A percentile compares a stretch with the other conserved stretches of the same genome.
These are phyloP conservation scores for Vigna hirtella DNA, from an alignment of 306 rosid genomes.

Conservation along the genomic window DNA sequence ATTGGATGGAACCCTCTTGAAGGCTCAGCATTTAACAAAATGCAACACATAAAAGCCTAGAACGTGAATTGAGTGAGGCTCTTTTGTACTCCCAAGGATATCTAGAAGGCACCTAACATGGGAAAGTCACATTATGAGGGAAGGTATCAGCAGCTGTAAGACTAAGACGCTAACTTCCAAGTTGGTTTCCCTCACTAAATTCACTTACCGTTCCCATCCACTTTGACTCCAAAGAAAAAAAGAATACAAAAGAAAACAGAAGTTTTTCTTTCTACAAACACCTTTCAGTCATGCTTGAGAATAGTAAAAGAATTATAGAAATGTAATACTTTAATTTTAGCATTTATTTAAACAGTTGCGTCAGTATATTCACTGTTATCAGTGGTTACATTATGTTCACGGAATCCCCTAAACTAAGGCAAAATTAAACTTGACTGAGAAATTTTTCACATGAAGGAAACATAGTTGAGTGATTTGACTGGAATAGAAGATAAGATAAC, in stretches of 20 bases:
- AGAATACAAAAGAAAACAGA: not conserved
- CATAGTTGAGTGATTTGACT: conserved; percentile 37
- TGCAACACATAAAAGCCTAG: conserved; percentile 52
- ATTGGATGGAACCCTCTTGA: conserved; percentile 45
- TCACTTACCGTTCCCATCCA: conserved; percentile 40
- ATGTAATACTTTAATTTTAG: not conserved
- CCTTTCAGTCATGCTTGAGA: not conserved
- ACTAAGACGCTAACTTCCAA: conserved; percentile 57
- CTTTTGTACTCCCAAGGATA: conserved; percentile 47
- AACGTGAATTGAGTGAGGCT: conserved; percentile 39
- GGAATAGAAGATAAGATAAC: not conserved
- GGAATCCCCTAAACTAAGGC: conserved; percentile 32
- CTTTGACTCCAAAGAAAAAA: conserved; percentile 35
- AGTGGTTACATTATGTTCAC: conserved; percentile 12
- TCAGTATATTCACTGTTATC: not conserved
- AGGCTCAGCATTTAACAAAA: conserved; percentile 51
- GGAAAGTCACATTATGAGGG: conserved; percentile 80
- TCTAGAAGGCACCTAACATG: conserved; percentile 55
- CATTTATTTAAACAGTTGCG: not conserved
- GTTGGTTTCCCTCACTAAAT: conserved; percentile 55
- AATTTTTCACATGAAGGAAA: conserved; percentile 34
- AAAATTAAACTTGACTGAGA: conserved; percentile 10
- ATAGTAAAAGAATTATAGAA: too few species aligned
- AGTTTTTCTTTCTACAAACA: not conserved
- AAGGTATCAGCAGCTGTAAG: conserved; percentile 86